Conservation (phyloP, 1,284 basidiomycete genomes). For the Trichosporon inkin region DNA sequence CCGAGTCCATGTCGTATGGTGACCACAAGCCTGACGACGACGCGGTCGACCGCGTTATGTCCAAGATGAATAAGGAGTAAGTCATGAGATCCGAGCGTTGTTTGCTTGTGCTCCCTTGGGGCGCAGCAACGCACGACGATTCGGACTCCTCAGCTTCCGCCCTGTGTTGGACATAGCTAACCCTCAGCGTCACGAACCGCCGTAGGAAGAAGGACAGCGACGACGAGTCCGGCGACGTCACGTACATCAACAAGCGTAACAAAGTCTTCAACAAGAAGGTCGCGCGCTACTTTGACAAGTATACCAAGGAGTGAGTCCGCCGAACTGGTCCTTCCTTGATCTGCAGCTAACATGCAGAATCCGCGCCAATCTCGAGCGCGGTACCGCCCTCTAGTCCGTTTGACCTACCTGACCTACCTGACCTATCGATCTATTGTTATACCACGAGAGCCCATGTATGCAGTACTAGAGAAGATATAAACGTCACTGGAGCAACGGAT, state of each 20-base stretch:
- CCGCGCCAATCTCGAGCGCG: slow-evolving; percentile 89
- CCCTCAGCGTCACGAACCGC: slow-evolving; percentile 20
- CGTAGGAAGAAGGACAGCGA: slow-evolving; percentile 67
- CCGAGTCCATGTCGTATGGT: slow-evolving; percentile 84
- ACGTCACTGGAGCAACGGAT: too few species aligned
- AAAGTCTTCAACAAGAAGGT: slow-evolving; percentile 99
- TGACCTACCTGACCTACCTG: too few species aligned
- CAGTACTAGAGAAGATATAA: neutral
- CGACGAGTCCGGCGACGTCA: slow-evolving; percentile 90
- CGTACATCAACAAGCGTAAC: slow-evolving; percentile 99
- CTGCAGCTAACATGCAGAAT: slow-evolving; percentile 53
- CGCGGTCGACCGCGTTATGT: slow-evolving; percentile 84
- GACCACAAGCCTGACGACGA: slow-evolving; percentile 92
- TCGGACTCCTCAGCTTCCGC: neutral
- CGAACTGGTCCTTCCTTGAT: neutral
- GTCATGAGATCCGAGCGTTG: slow-evolving; percentile 44
- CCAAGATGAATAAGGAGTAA: slow-evolving; percentile 89
- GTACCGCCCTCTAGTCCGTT: slow-evolving; percentile 69
- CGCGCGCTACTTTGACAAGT: slow-evolving; percentile 96
- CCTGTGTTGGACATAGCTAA: slow-evolving; percentile 1
- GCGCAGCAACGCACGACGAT: neutral
- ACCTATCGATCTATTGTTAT: neutral
- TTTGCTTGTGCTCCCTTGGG: neutral
- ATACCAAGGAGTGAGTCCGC: slow-evolving; percentile 67
- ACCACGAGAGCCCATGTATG: slow-evolving; percentile 8